Evolutionary conservation across 2,329 filamentous ascomycete species (phyloP).

Genomic region (Coleophoma eucalyptorum): DNA sequence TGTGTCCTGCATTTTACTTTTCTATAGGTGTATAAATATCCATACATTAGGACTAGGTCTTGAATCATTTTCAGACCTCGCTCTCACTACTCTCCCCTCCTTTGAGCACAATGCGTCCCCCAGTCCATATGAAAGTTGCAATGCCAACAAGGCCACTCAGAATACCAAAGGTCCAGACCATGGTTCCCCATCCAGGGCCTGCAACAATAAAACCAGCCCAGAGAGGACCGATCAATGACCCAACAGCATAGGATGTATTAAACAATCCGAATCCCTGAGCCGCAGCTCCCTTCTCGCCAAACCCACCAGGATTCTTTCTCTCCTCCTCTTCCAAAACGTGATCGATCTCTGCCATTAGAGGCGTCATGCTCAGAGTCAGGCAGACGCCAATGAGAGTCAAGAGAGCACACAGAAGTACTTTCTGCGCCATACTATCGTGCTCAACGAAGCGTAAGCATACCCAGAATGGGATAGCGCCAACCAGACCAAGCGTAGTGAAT

Average conservation of each 20-base stretch:
- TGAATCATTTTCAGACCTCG: no score
- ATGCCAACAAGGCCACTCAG: slow-evolving; percentile 45
- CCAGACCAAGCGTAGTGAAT: slow-evolving; percentile 55
- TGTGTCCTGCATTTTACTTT: no score
- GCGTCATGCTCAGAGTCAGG: slow-evolving; percentile 55
- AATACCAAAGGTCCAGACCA: slow-evolving; percentile 47
- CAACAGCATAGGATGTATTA: slow-evolving; percentile 49
- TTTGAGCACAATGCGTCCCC: slow-evolving; percentile 33
- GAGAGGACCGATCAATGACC: slow-evolving; percentile 48
- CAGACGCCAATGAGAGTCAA: slow-evolving; percentile 56
- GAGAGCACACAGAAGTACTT: slow-evolving; percentile 62
- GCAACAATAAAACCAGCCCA: slow-evolving; percentile 46
- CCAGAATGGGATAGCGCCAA: slow-evolving; percentile 51
- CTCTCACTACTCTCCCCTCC: slow-evolving; percentile 2
- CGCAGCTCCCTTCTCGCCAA: slow-evolving; percentile 36
- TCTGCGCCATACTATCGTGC: slow-evolving; percentile 53
- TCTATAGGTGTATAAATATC: no score
- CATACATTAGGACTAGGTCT: no score
- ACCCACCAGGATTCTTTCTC: slow-evolving; percentile 29
- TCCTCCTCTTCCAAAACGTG: slow-evolving; percentile 43
- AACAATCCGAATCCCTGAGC: slow-evolving; percentile 56
- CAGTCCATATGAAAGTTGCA: slow-evolving; percentile 46
- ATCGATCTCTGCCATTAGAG: slow-evolving; percentile 69
- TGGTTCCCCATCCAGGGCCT: slow-evolving; percentile 46
- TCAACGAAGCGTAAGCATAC: slow-evolving; percentile 62